phyloP scores from a whole-genome alignment of 495 filamentous ascomycete genomes.

The Friedmanniomyces simplex region DNA sequence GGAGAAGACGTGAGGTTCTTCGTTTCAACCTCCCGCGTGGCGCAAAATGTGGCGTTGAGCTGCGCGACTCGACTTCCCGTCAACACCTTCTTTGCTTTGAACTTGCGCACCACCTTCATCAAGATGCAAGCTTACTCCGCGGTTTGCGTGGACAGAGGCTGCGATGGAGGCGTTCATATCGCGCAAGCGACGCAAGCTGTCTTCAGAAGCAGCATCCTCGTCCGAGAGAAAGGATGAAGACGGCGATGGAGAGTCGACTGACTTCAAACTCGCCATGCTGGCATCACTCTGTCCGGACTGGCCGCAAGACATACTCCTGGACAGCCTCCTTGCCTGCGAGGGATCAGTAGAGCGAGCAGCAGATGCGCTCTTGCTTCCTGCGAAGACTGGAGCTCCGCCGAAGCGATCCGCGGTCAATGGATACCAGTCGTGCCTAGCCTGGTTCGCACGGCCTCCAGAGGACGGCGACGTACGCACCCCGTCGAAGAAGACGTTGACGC shows the following conservation, averaged over 20 bases:
- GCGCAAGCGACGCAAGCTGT: constrained; percentile 39
- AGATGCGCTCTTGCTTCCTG: constrained; percentile 37
- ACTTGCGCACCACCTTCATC: too few relatives aligned
- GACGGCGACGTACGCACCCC: neutral
- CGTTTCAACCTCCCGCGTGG: too few relatives aligned
- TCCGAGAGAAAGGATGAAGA: neutral
- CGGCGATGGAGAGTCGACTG: constrained; percentile 63
- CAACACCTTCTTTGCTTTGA: too few relatives aligned
- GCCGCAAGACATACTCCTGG: constrained; percentile 54
- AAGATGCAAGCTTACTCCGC: neutral
- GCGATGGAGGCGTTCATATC: constrained; percentile 51
- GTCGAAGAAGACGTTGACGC: constrained; percentile 42
- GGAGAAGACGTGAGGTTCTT: neutral
- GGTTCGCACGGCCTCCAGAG: constrained; percentile 9
- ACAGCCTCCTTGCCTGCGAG: constrained; percentile 63
- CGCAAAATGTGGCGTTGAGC: too few relatives aligned
- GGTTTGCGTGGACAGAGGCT: neutral
- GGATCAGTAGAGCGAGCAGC: constrained; percentile 62
- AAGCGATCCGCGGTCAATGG: constrained; percentile 34
- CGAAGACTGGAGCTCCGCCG: constrained; percentile 20
- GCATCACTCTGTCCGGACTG: constrained; percentile 60
- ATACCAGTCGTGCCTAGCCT: constrained; percentile 48
- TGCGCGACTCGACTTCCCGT: too few relatives aligned
- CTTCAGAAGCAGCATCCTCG: constrained; percentile 12
- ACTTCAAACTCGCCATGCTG: constrained; percentile 76